phyloP scores from a whole-genome alignment of 192 early-diverging fungal species.

The Cetraspora pellucida region DNA sequence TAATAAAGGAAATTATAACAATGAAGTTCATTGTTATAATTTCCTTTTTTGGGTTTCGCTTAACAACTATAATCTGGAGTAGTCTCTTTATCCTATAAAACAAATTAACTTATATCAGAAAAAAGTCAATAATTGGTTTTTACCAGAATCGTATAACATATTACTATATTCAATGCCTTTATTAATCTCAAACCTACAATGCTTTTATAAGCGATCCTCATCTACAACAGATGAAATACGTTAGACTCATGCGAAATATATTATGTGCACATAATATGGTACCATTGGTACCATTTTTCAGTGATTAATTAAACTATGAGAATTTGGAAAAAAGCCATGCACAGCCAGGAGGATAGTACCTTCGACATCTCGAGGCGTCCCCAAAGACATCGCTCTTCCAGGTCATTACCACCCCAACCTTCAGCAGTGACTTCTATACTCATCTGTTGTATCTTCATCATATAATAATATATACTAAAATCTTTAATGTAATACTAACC shows the following conservation, averaged over 20 bases:
- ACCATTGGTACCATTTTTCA: constrained; percentile 16
- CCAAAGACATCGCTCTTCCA: constrained; percentile 49
- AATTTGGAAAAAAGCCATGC: constrained; percentile 10
- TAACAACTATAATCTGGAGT: too few species aligned
- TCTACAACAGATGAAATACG: too few species aligned
- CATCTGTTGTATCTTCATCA: too few species aligned
- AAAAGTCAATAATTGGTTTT: constrained; percentile 42
- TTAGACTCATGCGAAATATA: not conserved
- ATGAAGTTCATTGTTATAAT: too few species aligned
- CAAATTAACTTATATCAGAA: constrained; percentile 42
- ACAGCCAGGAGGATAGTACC: constrained; percentile 39
- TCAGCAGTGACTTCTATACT: not conserved
- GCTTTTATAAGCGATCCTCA: too few species aligned
- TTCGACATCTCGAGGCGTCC: constrained; percentile 4
- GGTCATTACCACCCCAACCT: not conserved
- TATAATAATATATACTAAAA: too few species aligned
- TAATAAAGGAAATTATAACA: too few species aligned
- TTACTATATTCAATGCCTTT: constrained; percentile 7
- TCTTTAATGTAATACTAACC: too few species aligned
- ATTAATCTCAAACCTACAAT: not conserved
- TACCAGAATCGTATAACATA: not conserved
- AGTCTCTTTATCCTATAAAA: not conserved
- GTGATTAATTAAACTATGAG: not conserved
- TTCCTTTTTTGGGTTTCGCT: too few species aligned
- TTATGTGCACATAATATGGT: constrained; percentile 9